These are phyloP conservation scores for Annulohypoxylon nitens DNA, from an alignment of 495 filamentous ascomycete species.

Conservation along the genomic window DNA sequence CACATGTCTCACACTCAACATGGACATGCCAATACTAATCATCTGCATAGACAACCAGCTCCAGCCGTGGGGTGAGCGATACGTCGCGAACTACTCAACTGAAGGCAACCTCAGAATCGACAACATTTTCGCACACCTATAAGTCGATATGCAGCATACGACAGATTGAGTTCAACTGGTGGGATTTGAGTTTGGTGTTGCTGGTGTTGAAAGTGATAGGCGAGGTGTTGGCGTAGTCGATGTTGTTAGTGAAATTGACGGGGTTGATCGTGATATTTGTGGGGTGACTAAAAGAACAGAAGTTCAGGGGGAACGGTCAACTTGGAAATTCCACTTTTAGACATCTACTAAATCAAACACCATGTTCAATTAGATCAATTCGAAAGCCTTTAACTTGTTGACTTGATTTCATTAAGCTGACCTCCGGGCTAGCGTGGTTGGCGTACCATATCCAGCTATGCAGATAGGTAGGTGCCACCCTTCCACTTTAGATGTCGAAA, in stretches of 20 bases:
- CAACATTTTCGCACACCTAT: slow-evolving; percentile 39
- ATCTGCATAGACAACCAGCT: slow-evolving; percentile 34
- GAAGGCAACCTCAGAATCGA: slow-evolving; percentile 40
- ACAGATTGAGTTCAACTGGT: neutral
- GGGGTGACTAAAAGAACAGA: slow-evolving; percentile 3
- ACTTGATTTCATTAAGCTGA: neutral
- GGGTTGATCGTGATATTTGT: neutral
- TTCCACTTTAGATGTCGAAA: neutral
- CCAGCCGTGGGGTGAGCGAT: slow-evolving; percentile 45
- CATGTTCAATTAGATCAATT: neutral
- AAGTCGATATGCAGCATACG: neutral
- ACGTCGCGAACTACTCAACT: slow-evolving; percentile 35
- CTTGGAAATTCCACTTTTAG: neutral
- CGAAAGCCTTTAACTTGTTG: neutral
- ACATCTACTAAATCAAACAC: slow-evolving; percentile 9
- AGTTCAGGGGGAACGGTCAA: slow-evolving; percentile 1
- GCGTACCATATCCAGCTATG: neutral
- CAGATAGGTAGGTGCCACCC: neutral
- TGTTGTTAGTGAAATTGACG: neutral
- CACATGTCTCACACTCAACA: neutral
- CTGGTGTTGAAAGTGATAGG: slow-evolving; percentile 11
- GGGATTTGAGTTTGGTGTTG: slow-evolving; percentile 9
- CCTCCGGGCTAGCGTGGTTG: neutral
- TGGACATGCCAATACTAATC: slow-evolving; percentile 26
- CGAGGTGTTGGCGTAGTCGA: neutral